Evolutionary conservation across 495 filamentous ascomycete genomes (phyloP).

Genomic region (Neurospora sp.): DNA sequence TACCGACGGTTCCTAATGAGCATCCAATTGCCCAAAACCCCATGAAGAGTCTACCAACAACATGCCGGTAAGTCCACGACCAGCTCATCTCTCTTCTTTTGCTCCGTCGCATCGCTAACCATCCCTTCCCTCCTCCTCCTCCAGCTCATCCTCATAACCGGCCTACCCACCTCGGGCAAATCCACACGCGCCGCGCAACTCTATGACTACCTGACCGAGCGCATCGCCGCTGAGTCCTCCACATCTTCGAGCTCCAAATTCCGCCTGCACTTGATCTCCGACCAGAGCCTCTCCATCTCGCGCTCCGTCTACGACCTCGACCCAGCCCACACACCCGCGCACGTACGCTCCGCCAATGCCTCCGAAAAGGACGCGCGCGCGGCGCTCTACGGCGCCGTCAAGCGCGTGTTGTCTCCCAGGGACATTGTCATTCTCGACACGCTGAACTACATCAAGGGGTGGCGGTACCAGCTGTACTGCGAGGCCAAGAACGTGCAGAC

Average conservation of each 20-base stretch:
- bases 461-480: conserved; percentile 90
- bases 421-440: conserved; percentile 85
- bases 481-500: conserved; percentile 84
- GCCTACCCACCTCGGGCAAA: conserved; percentile 88
- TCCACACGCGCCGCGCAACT: conserved; percentile 79
- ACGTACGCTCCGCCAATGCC: conserved; percentile 43
- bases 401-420: conserved; percentile 64
- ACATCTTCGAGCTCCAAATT: conserved; percentile 25
- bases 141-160: conserved; percentile 87
- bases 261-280: conserved; percentile 58
- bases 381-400: conserved; percentile 72
- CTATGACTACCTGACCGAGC: conserved; percentile 47
- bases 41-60: not conserved
- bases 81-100: not conserved
- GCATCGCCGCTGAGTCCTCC: conserved; percentile 31
- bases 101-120: not conserved
- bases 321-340: conserved; percentile 32
- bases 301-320: conserved; percentile 54
- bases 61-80: not conserved
- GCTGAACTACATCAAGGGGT: conserved; percentile 97
- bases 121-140: not conserved
- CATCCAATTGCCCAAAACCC: not conserved
- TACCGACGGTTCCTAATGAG: not conserved
- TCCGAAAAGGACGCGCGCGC: conserved; percentile 92
- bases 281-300: conserved; percentile 51